Base-by-base conservation (phyloP, 78 protist genomes). In the Dictyostelium purpureum region DNA sequence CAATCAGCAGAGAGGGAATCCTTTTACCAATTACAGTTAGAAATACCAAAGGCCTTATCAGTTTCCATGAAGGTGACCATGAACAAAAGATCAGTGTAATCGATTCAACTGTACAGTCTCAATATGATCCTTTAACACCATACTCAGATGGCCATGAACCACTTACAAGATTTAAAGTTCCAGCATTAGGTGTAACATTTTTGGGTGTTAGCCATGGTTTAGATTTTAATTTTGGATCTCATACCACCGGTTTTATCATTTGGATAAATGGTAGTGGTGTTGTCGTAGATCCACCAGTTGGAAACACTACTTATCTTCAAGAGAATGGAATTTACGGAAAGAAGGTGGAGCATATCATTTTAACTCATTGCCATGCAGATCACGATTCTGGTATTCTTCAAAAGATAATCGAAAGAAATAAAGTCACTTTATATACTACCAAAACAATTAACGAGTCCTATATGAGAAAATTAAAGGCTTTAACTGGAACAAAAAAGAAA, bases 301-400 rank as follows among this genome's bases (percentile, higher is more conserved):
- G 89, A 9, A 90, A 79, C 37, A 57, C 94, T 26, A 61, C 51
- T 0, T 90, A 90, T 52, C 88, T 90, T 40, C 88, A 79, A 51
- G 18, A 35, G 0, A 31, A 77, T 40, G 88, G 89, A 14, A 26
- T 90, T 28, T 54, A 37, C 49, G 82, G 87, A 16, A 54, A 71
- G 43, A 18, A 57, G 0, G 94, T 95, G 12, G 94, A 89, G n/a
- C 26, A 37, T 49, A 87, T 93, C n/a, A 95, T 95, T n/a, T 70
- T 95, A 10, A 91, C 97, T 1, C 97, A 95, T 73, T 91, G 96
- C 31, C 97, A 95, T 71, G 87, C 97, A 0, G 97, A 95, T 76
- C 97, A 95, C 51, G 97, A 95, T 81, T 69, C 91, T 51, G 97
- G 97, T 24, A 70, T 94, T 0, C 89, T 95, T 52, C 94, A 91